These are phyloP conservation scores for Extremus antarcticus DNA, from an alignment of 495 filamentous ascomycete genomes.

Conservation along the genomic window DNA sequence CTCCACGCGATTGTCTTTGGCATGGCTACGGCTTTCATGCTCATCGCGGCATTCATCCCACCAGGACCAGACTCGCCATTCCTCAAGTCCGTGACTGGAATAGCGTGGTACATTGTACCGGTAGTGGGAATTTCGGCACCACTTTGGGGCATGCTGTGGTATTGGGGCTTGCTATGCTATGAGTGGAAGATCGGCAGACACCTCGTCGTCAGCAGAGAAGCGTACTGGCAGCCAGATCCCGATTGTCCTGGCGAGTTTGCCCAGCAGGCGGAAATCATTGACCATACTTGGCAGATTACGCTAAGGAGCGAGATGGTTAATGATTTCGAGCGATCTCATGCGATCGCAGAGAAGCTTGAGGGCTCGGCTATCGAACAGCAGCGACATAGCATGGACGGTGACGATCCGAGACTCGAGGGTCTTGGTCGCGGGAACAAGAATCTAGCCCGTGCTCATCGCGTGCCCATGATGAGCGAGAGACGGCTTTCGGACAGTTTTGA, in stretches of 20 bases:
- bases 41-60: conserved; percentile 13
- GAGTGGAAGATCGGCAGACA: conserved; percentile 8
- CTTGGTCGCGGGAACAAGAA: neutral
- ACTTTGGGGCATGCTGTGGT: conserved; percentile 12
- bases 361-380: no score
- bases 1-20: conserved; percentile 22
- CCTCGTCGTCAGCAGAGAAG: conserved; percentile 12
- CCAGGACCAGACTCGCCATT: conserved; percentile 1
- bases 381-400: no score
- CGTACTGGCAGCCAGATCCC: conserved; percentile 13
- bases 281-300: conserved; percentile 16
- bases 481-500: conserved; percentile 2
- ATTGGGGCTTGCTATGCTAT: conserved; percentile 4
- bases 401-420: no score
- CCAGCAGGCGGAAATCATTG: conserved; percentile 18
- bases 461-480: neutral
- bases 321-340: neutral
- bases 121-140: conserved; percentile 10
- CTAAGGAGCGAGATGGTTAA: neutral
- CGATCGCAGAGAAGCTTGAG: neutral
- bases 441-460: neutral
- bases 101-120: conserved; percentile 26
- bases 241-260: conserved; percentile 13
- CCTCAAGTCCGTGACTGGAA: conserved; percentile 5
- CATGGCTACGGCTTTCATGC: conserved; percentile 9